phyloP scores from a whole-genome alignment of 2,329 filamentous ascomycete genomes.

The Apiospora hydei region DNA sequence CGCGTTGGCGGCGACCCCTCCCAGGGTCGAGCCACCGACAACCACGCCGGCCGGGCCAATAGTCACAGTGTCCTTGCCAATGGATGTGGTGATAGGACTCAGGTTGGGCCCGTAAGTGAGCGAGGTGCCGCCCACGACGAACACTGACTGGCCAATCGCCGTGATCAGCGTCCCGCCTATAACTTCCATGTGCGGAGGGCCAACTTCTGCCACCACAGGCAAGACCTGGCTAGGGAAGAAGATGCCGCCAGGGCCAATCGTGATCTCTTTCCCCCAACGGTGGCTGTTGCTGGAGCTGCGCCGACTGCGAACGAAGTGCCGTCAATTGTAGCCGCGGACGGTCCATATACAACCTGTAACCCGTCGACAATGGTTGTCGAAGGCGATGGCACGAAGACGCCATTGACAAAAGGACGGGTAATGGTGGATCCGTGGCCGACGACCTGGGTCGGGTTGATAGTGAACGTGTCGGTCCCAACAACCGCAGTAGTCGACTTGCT shows the following conservation, averaged over 20 bases:
- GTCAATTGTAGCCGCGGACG: slow-evolving; percentile 50
- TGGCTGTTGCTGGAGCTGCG: slow-evolving; percentile 45
- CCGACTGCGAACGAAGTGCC: slow-evolving; percentile 52
- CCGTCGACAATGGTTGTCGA: slow-evolving; percentile 49
- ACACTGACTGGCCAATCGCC: slow-evolving; percentile 48
- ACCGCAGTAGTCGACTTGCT: slow-evolving; percentile 51
- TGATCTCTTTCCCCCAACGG: slow-evolving; percentile 38
- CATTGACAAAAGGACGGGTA: slow-evolving; percentile 47
- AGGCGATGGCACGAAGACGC: slow-evolving; percentile 43
- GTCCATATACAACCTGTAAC: slow-evolving; percentile 50
- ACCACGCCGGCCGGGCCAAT: slow-evolving; percentile 5
- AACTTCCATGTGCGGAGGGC: slow-evolving; percentile 53
- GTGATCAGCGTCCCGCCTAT: slow-evolving; percentile 57
- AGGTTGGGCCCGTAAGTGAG: slow-evolving; percentile 53
- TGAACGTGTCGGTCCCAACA: slow-evolving; percentile 52
- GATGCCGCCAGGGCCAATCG: slow-evolving; percentile 42
- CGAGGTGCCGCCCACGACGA: slow-evolving; percentile 51
- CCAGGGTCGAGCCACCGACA: slow-evolving; percentile 39
- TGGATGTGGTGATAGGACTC: slow-evolving; percentile 38
- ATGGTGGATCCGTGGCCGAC: slow-evolving; percentile 54
- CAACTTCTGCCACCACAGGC: slow-evolving; percentile 42
- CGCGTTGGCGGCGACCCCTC: slow-evolving; percentile 47
- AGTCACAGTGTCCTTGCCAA: neutral
- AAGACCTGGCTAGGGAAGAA: slow-evolving; percentile 47
- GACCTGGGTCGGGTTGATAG: slow-evolving; percentile 55